Evolutionary conservation across 2,329 filamentous ascomycete genomes (phyloP), one percentile per base, ranked within the genome.

Genomic region (Polychaeton citri): DNA sequence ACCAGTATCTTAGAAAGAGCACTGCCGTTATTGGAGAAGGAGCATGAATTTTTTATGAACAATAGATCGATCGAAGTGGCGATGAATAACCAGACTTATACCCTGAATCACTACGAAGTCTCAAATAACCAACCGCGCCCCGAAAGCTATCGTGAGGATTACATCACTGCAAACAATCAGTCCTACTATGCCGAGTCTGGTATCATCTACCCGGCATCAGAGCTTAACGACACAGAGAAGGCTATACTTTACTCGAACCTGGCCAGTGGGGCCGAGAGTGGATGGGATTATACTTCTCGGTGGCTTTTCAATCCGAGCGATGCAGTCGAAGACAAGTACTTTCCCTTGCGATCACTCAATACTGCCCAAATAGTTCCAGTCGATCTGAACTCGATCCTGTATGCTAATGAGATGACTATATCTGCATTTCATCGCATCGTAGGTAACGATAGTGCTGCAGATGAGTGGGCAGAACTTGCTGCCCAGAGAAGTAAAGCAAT

Each of bases 321-420:
- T 48, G 74, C 76, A 5, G 66, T 67, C 21, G 56, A 61, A 18
- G 72, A 79, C 45, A 63, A 69, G 15, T 79, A 74, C 52, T 81
- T 81, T 57, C 76, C 77, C 1, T 63, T 81, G 6, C 69, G 76
- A 20, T 76, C 68, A 10, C 65, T 80, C 30, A 79, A 79, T 53
- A 69, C 68, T 5, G 59, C 61, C 38, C 65, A 72, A 32, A 65
- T 71, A 8, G 59, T 81, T 2, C 73, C 74, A 2, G 73, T 81
- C 2, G 76, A 80, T 38, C 65, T 81, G 42, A 81, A 81, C 55
- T 72, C 75, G 1, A 79, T 81, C 31, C 57, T 81, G 6, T 81
- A 80, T 53, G 67, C 67, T 46, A 79, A 78, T 43, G 77, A 81
- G 48, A 58, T 71, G 2, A 63, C 66, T 34, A 75, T 81, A 35